Base-by-base conservation (phyloP, 2,329 filamentous ascomycete genomes). In the Penicillium sp. region DNA sequence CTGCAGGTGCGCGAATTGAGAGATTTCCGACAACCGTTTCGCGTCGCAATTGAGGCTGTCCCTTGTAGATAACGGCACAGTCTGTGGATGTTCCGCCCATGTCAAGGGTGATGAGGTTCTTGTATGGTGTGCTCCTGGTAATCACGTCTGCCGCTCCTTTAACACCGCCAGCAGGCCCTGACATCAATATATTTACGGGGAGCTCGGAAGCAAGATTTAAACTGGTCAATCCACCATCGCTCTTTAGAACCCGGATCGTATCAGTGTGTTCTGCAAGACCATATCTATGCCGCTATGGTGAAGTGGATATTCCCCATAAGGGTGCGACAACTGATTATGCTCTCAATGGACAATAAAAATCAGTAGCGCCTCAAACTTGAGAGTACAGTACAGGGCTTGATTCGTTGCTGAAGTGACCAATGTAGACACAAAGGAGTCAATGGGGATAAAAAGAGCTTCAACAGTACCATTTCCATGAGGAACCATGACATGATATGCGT, bases 81-180 rank as follows among this genome's bases (percentile, higher is more conserved):
- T 81, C 79, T 0, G 78, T 80, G 5, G 76, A 79, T 1, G 78
- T 81, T 1, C 78, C 79, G n/a, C 79, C 78, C 77, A 81, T 80
- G 50, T 81, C 79, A 12, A 81, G 69, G 0, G 78, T 80, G 49
- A 81, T 79, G 25, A 80, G 65, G 41, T 79, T 79, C 58, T 78
- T 79, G 64, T 76, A 80, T 0, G 73, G 72, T 0, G 78, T 80
- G 50, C 75, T 73, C 41, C 72, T 75, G 8, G 78, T 70, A 1
- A 81, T 73, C 9, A 77, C 69, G 58, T 80, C 77, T 9, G 76
- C 76, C 7, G 80, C 77, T 15, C 77, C 78, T 45, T 76, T 76
- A 9, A 78, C 78, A n/a, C 78, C 78, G 37, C 78, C 78, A n/a
- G 79, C 79, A 1, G 78, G 78, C 0, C 78, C 78, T 25, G 77